These are phyloP conservation scores for Paramecium sexaurelia DNA, from an alignment of 73 alveolate species.

Conservation along the genomic window DNA sequence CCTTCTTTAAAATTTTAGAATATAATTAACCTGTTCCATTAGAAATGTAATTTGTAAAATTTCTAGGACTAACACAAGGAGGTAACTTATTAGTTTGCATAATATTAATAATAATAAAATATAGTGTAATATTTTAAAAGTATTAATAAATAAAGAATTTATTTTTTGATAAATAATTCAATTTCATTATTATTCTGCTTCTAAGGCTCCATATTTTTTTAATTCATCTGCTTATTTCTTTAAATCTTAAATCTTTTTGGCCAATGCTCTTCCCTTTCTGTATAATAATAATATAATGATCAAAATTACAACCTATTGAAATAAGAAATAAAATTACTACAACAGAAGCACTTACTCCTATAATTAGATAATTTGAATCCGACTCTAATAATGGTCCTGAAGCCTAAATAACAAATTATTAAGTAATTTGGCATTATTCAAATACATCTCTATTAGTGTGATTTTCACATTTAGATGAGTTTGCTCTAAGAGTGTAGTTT, in stretches of 20 bases:
- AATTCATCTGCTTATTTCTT: not conserved
- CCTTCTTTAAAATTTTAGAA: not conserved
- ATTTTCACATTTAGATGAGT: not conserved
- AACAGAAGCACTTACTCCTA: not conserved
- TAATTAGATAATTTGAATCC: not conserved
- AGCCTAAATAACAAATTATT: not conserved
- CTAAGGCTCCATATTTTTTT: constrained; percentile 23
- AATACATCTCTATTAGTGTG: not conserved
- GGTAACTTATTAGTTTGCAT: not conserved
- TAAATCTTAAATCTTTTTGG: not conserved
- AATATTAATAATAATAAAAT: too few relatives aligned
- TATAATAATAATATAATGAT: not conserved
- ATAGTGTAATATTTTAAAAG: too few relatives aligned
- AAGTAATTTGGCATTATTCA: not conserved
- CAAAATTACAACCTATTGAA: not conserved
- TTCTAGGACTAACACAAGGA: constrained; percentile 15
- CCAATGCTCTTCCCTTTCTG: not conserved
- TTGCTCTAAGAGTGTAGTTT: not conserved
- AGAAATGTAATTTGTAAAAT: not conserved
- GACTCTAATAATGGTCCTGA: constrained; percentile 34
- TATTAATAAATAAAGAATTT: too few relatives aligned
- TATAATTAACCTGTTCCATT: constrained; percentile 3
- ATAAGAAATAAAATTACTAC: not conserved
- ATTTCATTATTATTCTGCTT: not conserved
- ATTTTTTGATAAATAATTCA: too few relatives aligned